Conservation (phyloP, 2,329 filamentous ascomycete species). For the Colletotrichum eremochloae region DNA sequence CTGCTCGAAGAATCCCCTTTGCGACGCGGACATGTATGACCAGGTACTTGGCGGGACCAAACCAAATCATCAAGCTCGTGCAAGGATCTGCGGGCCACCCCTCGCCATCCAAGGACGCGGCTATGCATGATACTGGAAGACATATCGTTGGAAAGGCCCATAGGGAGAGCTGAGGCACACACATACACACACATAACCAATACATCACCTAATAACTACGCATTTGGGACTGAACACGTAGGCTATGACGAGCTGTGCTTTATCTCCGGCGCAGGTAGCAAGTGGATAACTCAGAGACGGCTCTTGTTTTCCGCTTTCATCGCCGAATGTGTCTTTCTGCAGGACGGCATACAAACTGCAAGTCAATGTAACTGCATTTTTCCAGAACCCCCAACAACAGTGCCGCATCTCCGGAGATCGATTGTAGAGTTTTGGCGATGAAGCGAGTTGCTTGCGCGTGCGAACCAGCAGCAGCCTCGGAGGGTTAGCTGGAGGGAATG, state of each 20-base stretch:
- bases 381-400: neutral
- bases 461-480: slow-evolving; percentile 30
- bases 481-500: slow-evolving; percentile 27
- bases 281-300: neutral
- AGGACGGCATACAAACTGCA: neutral
- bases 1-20: neutral
- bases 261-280: too few relatives aligned
- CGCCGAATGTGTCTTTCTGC: neutral
- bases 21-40: slow-evolving; percentile 8
- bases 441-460: slow-evolving; percentile 40
- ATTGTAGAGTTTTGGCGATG: slow-evolving; percentile 9
- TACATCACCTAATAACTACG: slow-evolving; percentile 32
- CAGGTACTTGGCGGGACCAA: neutral
- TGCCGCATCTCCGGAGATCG: neutral
- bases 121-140: slow-evolving; percentile 29
- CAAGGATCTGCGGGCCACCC: slow-evolving; percentile 7
- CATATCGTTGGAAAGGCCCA: slow-evolving; percentile 15
- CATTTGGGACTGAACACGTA: neutral
- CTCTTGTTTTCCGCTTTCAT: neutral
- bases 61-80: neutral
- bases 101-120: slow-evolving; percentile 14
- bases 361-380: neutral
- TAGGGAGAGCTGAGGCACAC: slow-evolving; percentile 34
- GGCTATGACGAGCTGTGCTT: neutral
- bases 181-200: slow-evolving; percentile 14